Conservation (phyloP, 1,284 basidiomycete species). For the Phylloporus gajari region DNA sequence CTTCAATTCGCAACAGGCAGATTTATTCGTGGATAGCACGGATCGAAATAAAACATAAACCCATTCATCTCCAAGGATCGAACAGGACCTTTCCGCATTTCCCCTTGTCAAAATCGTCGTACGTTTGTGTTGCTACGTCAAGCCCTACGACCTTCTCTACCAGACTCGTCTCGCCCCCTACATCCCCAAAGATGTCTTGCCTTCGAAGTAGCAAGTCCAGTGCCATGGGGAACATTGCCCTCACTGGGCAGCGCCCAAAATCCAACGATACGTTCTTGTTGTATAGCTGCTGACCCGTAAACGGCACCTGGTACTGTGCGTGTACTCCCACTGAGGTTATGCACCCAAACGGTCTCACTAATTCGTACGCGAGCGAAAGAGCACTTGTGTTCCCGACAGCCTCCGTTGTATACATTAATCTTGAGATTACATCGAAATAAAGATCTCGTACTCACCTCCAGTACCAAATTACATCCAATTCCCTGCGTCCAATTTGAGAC, state of each 20-base stretch:
- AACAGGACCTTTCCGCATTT: constrained; percentile 79
- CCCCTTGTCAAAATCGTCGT: constrained; percentile 74
- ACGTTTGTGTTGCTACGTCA: constrained; percentile 64
- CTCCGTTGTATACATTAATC: constrained; percentile 49
- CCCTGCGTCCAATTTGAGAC: constrained; percentile 63
- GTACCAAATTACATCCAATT: constrained; percentile 69
- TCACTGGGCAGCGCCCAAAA: constrained; percentile 89
- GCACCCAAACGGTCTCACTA: constrained; percentile 84
- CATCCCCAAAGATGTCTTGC: constrained; percentile 73
- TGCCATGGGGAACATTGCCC: constrained; percentile 80
- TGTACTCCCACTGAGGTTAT: constrained; percentile 85
- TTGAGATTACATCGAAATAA: neutral
- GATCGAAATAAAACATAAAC: too few relatives aligned
- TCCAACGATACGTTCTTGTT: constrained; percentile 84
- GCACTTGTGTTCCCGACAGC: constrained; percentile 84
- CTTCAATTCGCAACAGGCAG: constrained; percentile 37
- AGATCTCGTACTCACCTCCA: constrained; percentile 61
- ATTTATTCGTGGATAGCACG: too few relatives aligned
- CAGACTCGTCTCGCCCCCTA: constrained; percentile 67
- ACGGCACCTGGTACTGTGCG: constrained; percentile 64
- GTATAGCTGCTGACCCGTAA: constrained; percentile 74
- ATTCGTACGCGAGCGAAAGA: constrained; percentile 75
- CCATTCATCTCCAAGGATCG: constrained; percentile 64
- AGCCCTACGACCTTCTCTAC: constrained; percentile 73
- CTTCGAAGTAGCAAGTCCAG: constrained; percentile 75